Evolutionary conservation across 2,329 filamentous ascomycete species (phyloP), one percentile per base, ranked within the genome.

Genomic region (Onygenales sp.): DNA sequence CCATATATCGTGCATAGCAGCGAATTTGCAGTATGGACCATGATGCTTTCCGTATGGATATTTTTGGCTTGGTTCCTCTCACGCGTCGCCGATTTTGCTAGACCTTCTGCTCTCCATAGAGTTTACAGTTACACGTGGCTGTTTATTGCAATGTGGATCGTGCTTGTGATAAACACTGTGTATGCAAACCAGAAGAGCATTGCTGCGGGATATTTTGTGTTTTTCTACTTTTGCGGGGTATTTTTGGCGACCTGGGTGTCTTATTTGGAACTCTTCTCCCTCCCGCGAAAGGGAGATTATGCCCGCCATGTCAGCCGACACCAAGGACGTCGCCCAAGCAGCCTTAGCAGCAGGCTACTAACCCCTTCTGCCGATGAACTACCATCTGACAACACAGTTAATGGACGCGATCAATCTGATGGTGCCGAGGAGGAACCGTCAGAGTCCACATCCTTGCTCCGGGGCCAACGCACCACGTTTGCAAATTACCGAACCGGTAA

Each of bases 1-100:
- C 90, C 92, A 1, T 80, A 88, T 62, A 89, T 97, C 61, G 76
- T 93, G n/a, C 93, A 96, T 72, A 91, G 88, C 70, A 94, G 87
- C 62, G 79, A 84, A 47, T 97, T 93, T 66, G 78, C 87, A 4
- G 86, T 96, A 63, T 95, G 90, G 88, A 82, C 83, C 32, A 94
- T 94, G 85, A 87, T 90, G 73, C 65, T 92, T 0, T 87, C 87
- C 0, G 77, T 88, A 0, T 95, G 90, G 76, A 83, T 93, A 63
- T 84, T 86, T 55, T 68, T 85, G 17, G 84, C 89, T 45, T 97
- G 92, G 92, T 85, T 89, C 58, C 77, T 94, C 37, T 83, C 89
- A 62, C 81, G 85, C 14, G 84, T 87, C 2, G 87, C 88, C 13
- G 86, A 90, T 63, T 86, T 85, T 56, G 81, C 86, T 47, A 81